A percentile compares a stretch with the other conserved stretches of the same genome.
Conservation (phyloP, 345 rosid species). For the Isatis tinctoria region DNA sequence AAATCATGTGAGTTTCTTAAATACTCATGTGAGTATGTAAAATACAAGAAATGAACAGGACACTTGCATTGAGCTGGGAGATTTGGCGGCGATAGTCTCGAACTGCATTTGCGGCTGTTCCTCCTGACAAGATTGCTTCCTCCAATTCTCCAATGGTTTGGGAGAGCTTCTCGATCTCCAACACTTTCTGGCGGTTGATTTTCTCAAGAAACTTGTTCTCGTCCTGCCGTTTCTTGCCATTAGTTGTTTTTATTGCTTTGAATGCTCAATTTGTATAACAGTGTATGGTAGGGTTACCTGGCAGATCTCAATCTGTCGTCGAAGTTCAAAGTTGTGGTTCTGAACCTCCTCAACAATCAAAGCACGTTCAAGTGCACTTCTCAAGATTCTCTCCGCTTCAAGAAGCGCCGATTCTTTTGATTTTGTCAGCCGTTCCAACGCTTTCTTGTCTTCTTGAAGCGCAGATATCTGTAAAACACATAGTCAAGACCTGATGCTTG, state of each 20-base stretch:
- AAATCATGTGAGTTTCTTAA: background rate
- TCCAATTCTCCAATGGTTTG: constrained; percentile 78
- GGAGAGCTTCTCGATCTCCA: constrained; percentile 85
- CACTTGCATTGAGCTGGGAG: constrained; percentile 64
- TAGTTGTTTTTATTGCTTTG: background rate
- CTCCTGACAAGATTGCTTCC: constrained; percentile 80
- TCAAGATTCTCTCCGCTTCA: constrained; percentile 84
- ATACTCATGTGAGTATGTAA: background rate
- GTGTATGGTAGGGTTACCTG: constrained; percentile 37
- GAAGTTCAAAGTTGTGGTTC: constrained; percentile 82
- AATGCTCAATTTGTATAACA: background rate
- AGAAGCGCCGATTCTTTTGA: constrained; percentile 80
- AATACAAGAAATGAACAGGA: background rate
- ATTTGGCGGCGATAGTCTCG: constrained; percentile 70
- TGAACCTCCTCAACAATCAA: constrained; percentile 92
- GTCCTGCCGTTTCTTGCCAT: constrained; percentile 42
- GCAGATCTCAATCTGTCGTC: constrained; percentile 83
- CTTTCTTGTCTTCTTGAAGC: constrained; percentile 82
- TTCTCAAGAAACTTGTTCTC: constrained; percentile 92
- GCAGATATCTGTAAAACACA: constrained; percentile 44
- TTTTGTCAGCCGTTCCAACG: constrained; percentile 80
- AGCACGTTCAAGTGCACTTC: constrained; percentile 90
- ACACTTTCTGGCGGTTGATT: constrained; percentile 84
- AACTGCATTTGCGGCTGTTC: constrained; percentile 76
- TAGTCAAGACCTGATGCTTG: background rate